These are phyloP conservation scores for Gaertneriomyces sp. DNA, from an alignment of 192 early-diverging fungal species.

Conservation along the genomic window DNA sequence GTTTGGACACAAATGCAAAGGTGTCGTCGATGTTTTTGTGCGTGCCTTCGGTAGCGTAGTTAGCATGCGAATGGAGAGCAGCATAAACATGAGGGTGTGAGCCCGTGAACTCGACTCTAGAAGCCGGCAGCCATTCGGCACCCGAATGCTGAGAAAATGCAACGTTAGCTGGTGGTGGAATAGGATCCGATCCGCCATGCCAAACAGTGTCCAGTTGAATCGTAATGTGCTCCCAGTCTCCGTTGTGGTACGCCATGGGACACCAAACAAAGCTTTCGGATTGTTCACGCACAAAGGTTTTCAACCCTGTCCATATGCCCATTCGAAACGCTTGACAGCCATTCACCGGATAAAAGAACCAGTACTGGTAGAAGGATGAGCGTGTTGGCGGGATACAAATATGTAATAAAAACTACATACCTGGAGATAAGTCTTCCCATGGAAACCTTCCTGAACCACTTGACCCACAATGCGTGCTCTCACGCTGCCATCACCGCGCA, in stretches of 20 bases:
- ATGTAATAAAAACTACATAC: background rate
- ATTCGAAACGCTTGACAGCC: slow-evolving; percentile 35
- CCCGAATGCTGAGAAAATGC: slow-evolving; percentile 28
- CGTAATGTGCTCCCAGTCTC: slow-evolving; percentile 32
- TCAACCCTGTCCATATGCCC: slow-evolving; percentile 23
- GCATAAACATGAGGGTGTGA: slow-evolving; percentile 27
- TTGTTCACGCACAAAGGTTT: slow-evolving; percentile 21
- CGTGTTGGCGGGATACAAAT: background rate
- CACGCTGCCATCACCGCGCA: background rate
- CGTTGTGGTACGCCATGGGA: slow-evolving; percentile 28
- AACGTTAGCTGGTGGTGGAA: slow-evolving; percentile 10
- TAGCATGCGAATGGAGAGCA: slow-evolving; percentile 32
- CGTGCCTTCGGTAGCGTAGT: slow-evolving; percentile 26
- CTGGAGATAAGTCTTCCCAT: slow-evolving; percentile 26
- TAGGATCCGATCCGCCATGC: slow-evolving; percentile 13
- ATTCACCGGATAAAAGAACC: slow-evolving; percentile 31
- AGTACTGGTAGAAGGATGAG: slow-evolving; percentile 17
- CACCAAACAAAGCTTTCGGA: slow-evolving; percentile 35
- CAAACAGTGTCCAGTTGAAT: slow-evolving; percentile 24
- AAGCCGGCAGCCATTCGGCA: slow-evolving; percentile 10
- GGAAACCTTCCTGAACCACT: slow-evolving; percentile 27
- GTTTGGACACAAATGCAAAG: slow-evolving; percentile 31
- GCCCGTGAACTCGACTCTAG: slow-evolving; percentile 7
- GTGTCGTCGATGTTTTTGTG: slow-evolving; percentile 31
- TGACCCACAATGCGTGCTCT: slow-evolving; percentile 22